Evolutionary conservation across 805 yeast genomes (phyloP).

Genomic region (Saccharomycopsis sp.): DNA sequence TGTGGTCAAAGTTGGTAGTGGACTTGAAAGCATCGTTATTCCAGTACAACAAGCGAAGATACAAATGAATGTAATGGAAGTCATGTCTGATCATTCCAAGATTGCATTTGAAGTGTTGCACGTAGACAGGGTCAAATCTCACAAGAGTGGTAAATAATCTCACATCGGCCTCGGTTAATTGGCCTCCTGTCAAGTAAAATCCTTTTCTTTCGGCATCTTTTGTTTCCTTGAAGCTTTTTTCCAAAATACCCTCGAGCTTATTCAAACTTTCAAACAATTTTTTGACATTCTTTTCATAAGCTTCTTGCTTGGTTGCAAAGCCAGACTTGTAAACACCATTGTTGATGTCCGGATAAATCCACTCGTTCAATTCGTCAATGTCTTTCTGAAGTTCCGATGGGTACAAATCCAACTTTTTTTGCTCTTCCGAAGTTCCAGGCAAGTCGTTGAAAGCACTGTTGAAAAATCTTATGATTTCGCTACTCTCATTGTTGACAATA

Average conservation of each 20-base stretch:
- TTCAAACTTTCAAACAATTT: slow-evolving; percentile 61
- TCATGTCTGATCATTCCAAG: slow-evolving; percentile 68
- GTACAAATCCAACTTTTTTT: slow-evolving; percentile 48
- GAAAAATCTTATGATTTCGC: slow-evolving; percentile 81
- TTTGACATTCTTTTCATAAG: slow-evolving; percentile 60
- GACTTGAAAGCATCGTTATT: slow-evolving; percentile 55
- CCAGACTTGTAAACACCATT: slow-evolving; percentile 93
- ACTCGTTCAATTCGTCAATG: slow-evolving; percentile 70
- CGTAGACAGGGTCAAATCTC: slow-evolving; percentile 89
- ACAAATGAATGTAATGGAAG: slow-evolving; percentile 68
- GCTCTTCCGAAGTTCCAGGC: slow-evolving; percentile 34
- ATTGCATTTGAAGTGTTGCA: slow-evolving; percentile 93
- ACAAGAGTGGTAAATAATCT: slow-evolving; percentile 80
- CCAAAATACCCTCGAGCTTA: slow-evolving; percentile 54
- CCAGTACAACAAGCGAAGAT: slow-evolving; percentile 86
- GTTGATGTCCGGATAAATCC: slow-evolving; percentile 81
- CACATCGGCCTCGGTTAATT: slow-evolving; percentile 83
- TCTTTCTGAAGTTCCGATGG: slow-evolving; percentile 45
- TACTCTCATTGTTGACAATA: slow-evolving; percentile 85
- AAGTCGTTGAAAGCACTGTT: slow-evolving; percentile 61
- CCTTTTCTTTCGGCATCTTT: slow-evolving; percentile 22
- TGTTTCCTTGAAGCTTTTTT: slow-evolving; percentile 31
- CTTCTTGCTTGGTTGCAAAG: slow-evolving; percentile 76
- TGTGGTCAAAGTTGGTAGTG: slow-evolving; percentile 83
- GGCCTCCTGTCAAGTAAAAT: slow-evolving; percentile 49